Conservation (phyloP, 495 filamentous ascomycete species). For the Xanthoparmelia taractica region DNA sequence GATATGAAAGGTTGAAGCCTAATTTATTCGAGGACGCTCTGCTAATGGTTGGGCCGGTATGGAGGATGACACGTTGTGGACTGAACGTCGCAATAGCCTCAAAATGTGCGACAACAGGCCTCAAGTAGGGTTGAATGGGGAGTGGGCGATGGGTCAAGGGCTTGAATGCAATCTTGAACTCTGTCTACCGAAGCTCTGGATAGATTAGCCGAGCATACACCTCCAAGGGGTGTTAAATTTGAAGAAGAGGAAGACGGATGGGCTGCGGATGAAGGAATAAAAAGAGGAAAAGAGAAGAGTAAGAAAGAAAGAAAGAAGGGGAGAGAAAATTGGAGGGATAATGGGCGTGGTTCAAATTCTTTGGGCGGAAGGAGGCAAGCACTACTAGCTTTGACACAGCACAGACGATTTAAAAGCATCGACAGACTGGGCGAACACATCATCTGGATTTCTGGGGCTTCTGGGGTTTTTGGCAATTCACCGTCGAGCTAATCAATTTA, state of each 20-base stretch:
- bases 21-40: background rate
- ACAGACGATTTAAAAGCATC: conserved; percentile 19
- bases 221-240: background rate
- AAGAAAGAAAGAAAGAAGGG: conserved; percentile 5
- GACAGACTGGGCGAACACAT: conserved; percentile 23
- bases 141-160: conserved; percentile 3
- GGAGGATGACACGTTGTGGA: conserved; percentile 6
- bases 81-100: conserved; percentile 20
- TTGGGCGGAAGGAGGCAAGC: conserved; percentile 26
- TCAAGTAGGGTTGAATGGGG: background rate
- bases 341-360: conserved; percentile 17
- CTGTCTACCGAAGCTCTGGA: conserved; percentile 8
- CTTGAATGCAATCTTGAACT: conserved; percentile 8
- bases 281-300: conserved; percentile 12
- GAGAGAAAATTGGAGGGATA: conserved; percentile 12
- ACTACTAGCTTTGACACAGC: conserved; percentile 24
- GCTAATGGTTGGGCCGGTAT: background rate
- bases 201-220: conserved; percentile 19
- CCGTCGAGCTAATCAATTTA: too few relatives aligned
- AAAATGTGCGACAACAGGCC: conserved; percentile 10
- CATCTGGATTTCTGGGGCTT: conserved; percentile 16
- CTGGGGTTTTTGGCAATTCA: too few relatives aligned
- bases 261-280: conserved; percentile 10
- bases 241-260: conserved; percentile 4
- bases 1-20: background rate